Percentiles rank a stretch among this genome's conserved stretches.
These are phyloP conservation scores for Taphrina populina DNA, from an alignment of 1,139 yeast species.

Conservation along the genomic window DNA sequence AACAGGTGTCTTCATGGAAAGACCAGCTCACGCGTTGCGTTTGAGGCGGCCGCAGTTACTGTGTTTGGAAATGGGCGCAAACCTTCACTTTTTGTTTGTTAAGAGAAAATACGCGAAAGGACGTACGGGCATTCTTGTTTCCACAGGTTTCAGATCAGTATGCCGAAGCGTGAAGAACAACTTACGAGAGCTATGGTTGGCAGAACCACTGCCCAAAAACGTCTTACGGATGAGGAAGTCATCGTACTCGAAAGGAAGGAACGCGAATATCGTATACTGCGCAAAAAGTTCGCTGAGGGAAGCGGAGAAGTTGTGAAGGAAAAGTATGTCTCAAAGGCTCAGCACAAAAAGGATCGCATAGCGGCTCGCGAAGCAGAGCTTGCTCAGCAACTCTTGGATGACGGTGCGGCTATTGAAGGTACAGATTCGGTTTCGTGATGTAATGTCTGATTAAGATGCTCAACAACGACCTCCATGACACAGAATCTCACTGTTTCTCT, in stretches of 20 bases:
- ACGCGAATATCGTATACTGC: constrained; percentile 18
- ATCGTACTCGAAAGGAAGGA: constrained; percentile 29
- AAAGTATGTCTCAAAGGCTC: constrained; percentile 14
- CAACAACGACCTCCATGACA: no score
- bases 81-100: no score
- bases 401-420: constrained; percentile 1
- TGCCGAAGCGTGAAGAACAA: constrained; percentile 32
- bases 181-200: constrained; percentile 33
- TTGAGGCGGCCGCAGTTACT: no score
- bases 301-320: constrained; percentile 28
- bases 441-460: no score
- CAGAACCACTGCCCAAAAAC: constrained; percentile 16
- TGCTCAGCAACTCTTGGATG: constrained; percentile 7
- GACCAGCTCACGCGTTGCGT: no score
- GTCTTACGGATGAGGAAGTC: constrained; percentile 24
- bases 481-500: no score
- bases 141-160: no score
- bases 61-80: no score
- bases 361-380: constrained; percentile 31
- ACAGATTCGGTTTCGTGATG: no score
- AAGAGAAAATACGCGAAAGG: no score
- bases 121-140: no score
- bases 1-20: no score
- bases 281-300: constrained; percentile 28
- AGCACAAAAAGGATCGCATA: constrained; percentile 23